Evolutionary conservation across 495 filamentous ascomycete genomes (phyloP).

Genomic region (Penicillium nucicola): DNA sequence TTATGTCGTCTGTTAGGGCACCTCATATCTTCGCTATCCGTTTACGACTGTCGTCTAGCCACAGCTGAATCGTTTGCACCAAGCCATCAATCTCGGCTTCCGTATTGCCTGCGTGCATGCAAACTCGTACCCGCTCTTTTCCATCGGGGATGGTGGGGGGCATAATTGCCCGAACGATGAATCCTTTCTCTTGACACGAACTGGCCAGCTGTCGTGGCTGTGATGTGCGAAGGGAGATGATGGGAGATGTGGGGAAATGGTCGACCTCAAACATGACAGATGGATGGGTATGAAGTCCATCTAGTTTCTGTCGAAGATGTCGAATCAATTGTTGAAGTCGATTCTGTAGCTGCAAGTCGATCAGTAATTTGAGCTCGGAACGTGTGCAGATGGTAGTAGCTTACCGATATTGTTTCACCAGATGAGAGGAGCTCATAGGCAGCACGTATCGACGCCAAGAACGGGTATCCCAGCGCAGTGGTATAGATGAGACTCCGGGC

Average conservation of each 20-base stretch:
- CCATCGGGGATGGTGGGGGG: slow-evolving; percentile 47
- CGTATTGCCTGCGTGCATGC: slow-evolving; percentile 49
- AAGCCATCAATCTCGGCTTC: slow-evolving; percentile 43
- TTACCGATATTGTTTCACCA: slow-evolving; percentile 41
- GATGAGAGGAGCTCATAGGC: slow-evolving; percentile 41
- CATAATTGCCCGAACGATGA: slow-evolving; percentile 45
- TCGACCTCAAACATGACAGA: slow-evolving; percentile 34
- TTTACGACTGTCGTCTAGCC: slow-evolving; percentile 31
- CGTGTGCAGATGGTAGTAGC: not conserved
- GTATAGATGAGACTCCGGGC: slow-evolving; percentile 49
- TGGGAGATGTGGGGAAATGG: slow-evolving; percentile 41
- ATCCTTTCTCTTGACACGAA: slow-evolving; percentile 33
- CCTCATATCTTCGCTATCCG: slow-evolving; percentile 15
- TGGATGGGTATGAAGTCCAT: slow-evolving; percentile 22
- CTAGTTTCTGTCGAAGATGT: slow-evolving; percentile 33
- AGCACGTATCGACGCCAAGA: slow-evolving; percentile 44
- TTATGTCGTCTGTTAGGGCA: no score
- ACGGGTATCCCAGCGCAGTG: slow-evolving; percentile 47
- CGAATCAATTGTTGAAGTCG: slow-evolving; percentile 35
- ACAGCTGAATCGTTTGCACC: slow-evolving; percentile 34
- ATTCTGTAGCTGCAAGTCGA: slow-evolving; percentile 27
- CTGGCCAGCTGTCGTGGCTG: slow-evolving; percentile 29
- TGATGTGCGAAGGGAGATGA: slow-evolving; percentile 43
- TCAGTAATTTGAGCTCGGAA: not conserved
- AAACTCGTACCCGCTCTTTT: slow-evolving; percentile 46